phyloP scores from a whole-genome alignment of 148 eudicot species.

The Tetragonia tetragonoides region DNA sequence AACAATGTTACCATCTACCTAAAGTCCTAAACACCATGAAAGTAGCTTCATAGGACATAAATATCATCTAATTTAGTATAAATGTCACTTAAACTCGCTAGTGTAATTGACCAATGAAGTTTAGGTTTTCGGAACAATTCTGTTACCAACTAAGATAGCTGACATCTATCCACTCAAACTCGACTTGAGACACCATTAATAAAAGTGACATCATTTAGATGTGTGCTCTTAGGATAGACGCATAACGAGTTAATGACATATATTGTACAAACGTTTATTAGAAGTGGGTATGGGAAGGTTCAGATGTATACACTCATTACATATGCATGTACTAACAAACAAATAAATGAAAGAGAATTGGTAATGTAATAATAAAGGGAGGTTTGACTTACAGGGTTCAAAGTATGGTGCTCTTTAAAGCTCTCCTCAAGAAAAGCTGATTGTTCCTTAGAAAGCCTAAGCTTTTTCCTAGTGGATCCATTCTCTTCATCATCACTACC shows the following conservation, averaged over 20 bases:
- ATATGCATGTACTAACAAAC: neutral
- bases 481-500: slow-evolving; percentile 62
- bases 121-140: too few species aligned
- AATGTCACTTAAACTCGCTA: neutral
- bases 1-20: neutral
- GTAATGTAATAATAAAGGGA: neutral
- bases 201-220: too few species aligned
- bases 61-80: neutral
- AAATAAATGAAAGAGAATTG: neutral
- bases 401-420: slow-evolving; percentile 71
- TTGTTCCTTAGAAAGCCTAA: slow-evolving; percentile 71
- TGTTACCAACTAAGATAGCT: neutral
- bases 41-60: neutral
- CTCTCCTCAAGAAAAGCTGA: slow-evolving; percentile 85
- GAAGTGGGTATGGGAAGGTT: too few species aligned
- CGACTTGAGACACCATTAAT: too few species aligned
- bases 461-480: slow-evolving; percentile 56
- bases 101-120: too few species aligned
- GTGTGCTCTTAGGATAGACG: too few species aligned
- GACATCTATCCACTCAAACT: too few species aligned
- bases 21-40: neutral
- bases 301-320: too few species aligned
- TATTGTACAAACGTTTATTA: too few species aligned
- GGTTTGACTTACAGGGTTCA: slow-evolving; percentile 64
- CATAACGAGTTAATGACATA: too few species aligned